Conservation (phyloP, 192 early-diverging fungal genomes). For the Globomyces pollinis-pini region DNA sequence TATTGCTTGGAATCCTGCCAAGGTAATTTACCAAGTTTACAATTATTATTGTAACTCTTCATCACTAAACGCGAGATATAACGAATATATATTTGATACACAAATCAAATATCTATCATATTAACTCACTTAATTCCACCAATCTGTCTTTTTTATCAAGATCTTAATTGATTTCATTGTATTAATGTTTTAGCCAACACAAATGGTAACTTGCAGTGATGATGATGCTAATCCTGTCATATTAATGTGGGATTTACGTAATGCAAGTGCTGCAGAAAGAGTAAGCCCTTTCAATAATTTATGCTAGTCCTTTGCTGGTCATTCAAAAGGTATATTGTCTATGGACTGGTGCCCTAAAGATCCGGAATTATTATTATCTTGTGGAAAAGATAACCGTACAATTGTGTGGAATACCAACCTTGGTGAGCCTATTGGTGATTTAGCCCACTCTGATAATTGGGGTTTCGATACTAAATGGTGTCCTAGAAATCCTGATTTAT, state of each 20-base stretch:
- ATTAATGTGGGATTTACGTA: constrained; percentile 91
- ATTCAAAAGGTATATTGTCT: constrained; percentile 84
- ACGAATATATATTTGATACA: too few species aligned
- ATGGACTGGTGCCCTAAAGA: constrained; percentile 95
- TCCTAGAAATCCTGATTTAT: constrained; percentile 84
- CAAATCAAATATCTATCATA: too few species aligned
- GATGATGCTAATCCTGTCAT: constrained; percentile 87
- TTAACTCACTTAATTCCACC: not conserved
- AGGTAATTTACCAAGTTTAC: constrained; percentile 34
- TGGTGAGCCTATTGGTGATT: constrained; percentile 81
- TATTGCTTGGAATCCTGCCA: constrained; percentile 87
- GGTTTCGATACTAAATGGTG: constrained; percentile 96
- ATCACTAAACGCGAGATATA: not conserved
- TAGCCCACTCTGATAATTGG: constrained; percentile 85
- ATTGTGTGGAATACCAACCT: constrained; percentile 86
- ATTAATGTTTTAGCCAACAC: constrained; percentile 58
- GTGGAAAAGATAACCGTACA: constrained; percentile 92
- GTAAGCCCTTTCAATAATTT: constrained; percentile 19
- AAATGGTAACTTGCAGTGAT: constrained; percentile 86
- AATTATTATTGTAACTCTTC: not conserved
- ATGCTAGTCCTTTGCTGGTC: constrained; percentile 61
- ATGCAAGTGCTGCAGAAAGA: constrained; percentile 84
- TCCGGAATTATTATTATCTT: constrained; percentile 80
- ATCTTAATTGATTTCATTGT: too few species aligned
- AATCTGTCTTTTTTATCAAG: constrained; percentile 1